Evolutionary conservation across 73 alveolate genomes (phyloP), one percentile per base, ranked within the genome.

Genomic region (Paramecium biaurelia): DNA sequence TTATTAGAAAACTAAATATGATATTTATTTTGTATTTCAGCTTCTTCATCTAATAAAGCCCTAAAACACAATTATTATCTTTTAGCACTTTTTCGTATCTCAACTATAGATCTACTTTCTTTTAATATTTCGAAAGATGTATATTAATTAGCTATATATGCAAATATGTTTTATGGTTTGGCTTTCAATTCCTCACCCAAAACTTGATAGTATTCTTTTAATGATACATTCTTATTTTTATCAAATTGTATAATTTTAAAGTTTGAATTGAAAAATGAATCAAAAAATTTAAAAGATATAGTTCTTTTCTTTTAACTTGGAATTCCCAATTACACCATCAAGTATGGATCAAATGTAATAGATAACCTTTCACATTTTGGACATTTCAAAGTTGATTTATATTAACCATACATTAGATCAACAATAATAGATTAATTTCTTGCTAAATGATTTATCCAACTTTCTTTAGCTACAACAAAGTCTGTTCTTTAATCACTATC

Each of bases 391-490:
- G 98, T 96, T 8, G 99, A 95, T 92, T 97, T 98, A 93, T 59
- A 98, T 92, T 98, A 97, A 1, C 99, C 99, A 59, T 98, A 97
- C 95, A 98, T 94, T 28, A 98, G 89, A 89, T 98, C 99, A 49
- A 98, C 98, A 67, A 98, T 93, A 45, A 98, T 92, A 41, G 99
- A 95, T 93, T 98, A 95, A 79, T 98, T 98, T 95, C 99, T 94
- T 76, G 82, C 95, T 84, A 95, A 92, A 92, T 96, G 98, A 49
- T 95, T 94, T 8, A 93, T 87, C 99, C 99, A 98, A 42, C 96
- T 88, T 86, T 98, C 98, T 38, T 92, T 93, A 6, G 99, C 98
- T 21, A 97, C 98, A 38, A 94, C 95, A 38, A 90, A 94, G 93
- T 98, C 99, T 7, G 98, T 93, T 58, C 96, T 82, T 6, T 93